A percentile compares a stretch with the other conserved stretches of the same genome.
These are phyloP conservation scores for Lachnellula subtilissima DNA, from an alignment of 2,329 filamentous ascomycete species.

Conservation along the genomic window DNA sequence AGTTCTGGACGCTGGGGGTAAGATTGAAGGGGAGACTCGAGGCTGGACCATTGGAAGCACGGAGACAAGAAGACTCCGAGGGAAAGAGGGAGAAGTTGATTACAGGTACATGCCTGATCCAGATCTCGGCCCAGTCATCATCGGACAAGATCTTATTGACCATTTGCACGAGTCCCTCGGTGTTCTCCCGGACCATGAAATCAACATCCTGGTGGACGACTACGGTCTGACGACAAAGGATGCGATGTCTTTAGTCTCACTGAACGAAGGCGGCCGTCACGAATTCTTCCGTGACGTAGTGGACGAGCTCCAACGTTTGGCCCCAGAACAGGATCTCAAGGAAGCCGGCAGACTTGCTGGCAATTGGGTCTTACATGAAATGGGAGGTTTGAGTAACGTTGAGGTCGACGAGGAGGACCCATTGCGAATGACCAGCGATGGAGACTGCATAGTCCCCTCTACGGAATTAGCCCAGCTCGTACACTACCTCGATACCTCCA, in stretches of 20 bases:
- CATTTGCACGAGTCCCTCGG: constrained; percentile 62
- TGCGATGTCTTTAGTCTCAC: constrained; percentile 69
- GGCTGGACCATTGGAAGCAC: constrained; percentile 86
- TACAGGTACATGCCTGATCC: constrained; percentile 99
- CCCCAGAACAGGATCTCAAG: constrained; percentile 3
- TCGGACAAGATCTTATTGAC: constrained; percentile 64
- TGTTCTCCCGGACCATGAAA: constrained; percentile 64
- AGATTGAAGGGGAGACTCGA: constrained; percentile 78
- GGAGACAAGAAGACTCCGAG: constrained; percentile 74
- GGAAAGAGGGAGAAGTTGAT: constrained; percentile 95
- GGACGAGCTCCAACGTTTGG: constrained; percentile 28
- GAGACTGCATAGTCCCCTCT: constrained; percentile 23
- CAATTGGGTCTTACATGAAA: constrained; percentile 71
- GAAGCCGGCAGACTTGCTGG: constrained; percentile 44
- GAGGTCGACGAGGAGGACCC: constrained; percentile 21
- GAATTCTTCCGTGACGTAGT: constrained; percentile 76
- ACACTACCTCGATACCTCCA: constrained; percentile 37
- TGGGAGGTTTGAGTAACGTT: constrained; percentile 62
- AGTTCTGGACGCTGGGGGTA: constrained; percentile 69
- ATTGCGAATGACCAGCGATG: constrained; percentile 20
- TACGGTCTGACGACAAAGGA: constrained; percentile 76
- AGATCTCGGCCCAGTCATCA: constrained; percentile 74
- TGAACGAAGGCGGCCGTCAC: constrained; percentile 73
- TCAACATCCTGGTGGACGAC: constrained; percentile 54
- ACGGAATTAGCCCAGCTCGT: constrained; percentile 40